Conservation (phyloP, 1,284 basidiomycete genomes). For the Sanguinoderma infundibulare region DNA sequence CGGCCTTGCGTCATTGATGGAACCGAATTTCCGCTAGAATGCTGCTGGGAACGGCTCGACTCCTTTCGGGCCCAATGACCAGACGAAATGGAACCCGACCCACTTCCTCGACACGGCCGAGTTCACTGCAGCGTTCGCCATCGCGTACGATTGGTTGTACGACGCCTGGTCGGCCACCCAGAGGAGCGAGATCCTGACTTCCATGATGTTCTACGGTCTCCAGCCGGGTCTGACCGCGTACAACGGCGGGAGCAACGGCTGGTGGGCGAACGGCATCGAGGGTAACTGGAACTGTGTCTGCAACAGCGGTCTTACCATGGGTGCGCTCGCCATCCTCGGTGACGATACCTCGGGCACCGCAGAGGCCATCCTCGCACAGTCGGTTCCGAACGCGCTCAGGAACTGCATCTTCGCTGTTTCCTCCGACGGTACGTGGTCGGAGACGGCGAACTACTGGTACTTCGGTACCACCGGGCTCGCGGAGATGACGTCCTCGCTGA, state of each 20-base stretch:
- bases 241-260: slow-evolving; percentile 50
- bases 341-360: slow-evolving; percentile 86
- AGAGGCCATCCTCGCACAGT: slow-evolving; percentile 64
- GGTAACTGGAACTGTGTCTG: slow-evolving; percentile 99
- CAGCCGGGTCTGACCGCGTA: slow-evolving; percentile 61
- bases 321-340: slow-evolving; percentile 87
- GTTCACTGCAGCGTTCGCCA: slow-evolving; percentile 84
- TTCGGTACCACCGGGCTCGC: slow-evolving; percentile 92
- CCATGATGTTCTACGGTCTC: slow-evolving; percentile 85
- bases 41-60: slow-evolving; percentile 65
- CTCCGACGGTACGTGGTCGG: slow-evolving; percentile 91
- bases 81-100: slow-evolving; percentile 76
- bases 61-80: slow-evolving; percentile 64
- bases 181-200: slow-evolving; percentile 70
- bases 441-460: slow-evolving; percentile 97
- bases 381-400: slow-evolving; percentile 74
- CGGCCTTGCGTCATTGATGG: neutral
- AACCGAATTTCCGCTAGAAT: slow-evolving; percentile 49
- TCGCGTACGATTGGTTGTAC: slow-evolving; percentile 97
- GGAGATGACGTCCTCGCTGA: slow-evolving; percentile 86
- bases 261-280: slow-evolving; percentile 62
- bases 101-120: slow-evolving; percentile 98
- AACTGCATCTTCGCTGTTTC: slow-evolving; percentile 78
- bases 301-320: slow-evolving; percentile 91
- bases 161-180: slow-evolving; percentile 83